phyloP scores from a whole-genome alignment of 331 rosid genomes.

The Phaseolus coccineus region DNA sequence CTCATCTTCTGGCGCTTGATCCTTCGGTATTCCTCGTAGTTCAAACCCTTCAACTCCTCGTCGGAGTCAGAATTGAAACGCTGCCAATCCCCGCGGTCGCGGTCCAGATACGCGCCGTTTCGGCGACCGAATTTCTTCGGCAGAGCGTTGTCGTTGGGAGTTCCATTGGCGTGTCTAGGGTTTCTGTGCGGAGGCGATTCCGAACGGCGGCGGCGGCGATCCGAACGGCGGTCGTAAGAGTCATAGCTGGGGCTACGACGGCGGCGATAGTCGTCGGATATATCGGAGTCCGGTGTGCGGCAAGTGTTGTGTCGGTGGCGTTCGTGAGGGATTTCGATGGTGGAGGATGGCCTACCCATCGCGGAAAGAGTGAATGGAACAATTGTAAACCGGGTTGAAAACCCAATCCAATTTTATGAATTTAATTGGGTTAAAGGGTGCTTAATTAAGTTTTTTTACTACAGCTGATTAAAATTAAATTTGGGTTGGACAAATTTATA shows the following conservation, averaged over 20 bases:
- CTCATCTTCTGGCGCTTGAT: slow-evolving; percentile 46
- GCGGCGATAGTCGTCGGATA: slow-evolving; percentile 47
- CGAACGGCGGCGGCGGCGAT: slow-evolving; percentile 51
- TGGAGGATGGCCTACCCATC: slow-evolving; percentile 46
- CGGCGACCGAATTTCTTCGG: slow-evolving; percentile 74
- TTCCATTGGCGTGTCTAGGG: slow-evolving; percentile 58
- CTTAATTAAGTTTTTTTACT: too few species aligned
- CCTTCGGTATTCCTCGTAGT: slow-evolving; percentile 74
- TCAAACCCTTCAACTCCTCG: slow-evolving; percentile 82
- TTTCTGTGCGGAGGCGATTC: slow-evolving; percentile 58
- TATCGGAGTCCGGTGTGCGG: slow-evolving; percentile 58
- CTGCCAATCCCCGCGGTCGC: slow-evolving; percentile 33
- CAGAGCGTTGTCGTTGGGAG: slow-evolving; percentile 41
- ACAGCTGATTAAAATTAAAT: too few species aligned
- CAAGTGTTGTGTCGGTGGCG: slow-evolving; percentile 40
- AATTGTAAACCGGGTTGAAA: too few species aligned
- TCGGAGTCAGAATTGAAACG: slow-evolving; percentile 62
- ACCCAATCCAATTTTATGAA: neutral
- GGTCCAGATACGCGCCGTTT: slow-evolving; percentile 56
- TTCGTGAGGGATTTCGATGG: slow-evolving; percentile 31
- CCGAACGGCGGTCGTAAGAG: slow-evolving; percentile 51
- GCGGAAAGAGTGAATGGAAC: neutral
- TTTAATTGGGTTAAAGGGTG: too few species aligned
- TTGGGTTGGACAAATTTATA: too few species aligned
- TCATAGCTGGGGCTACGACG: slow-evolving; percentile 88